phyloP scores from a whole-genome alignment of 106 monocot genomes.

The Phalaenopsis aphrodite region DNA sequence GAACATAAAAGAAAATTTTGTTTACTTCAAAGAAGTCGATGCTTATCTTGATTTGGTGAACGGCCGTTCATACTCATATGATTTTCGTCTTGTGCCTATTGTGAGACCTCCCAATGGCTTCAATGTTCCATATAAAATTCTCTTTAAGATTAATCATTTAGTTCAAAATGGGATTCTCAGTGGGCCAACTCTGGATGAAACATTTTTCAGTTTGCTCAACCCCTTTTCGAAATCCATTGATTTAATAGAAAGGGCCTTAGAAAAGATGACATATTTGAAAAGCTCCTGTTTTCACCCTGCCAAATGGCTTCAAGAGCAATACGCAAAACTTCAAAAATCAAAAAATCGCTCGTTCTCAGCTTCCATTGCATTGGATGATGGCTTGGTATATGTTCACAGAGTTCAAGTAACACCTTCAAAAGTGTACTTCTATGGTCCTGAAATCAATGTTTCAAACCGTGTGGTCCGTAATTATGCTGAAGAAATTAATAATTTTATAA shows the following conservation, averaged over 20 bases:
- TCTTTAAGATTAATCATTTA: constrained; percentile 81
- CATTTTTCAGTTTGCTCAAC: constrained; percentile 37
- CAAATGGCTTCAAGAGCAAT: constrained; percentile 42
- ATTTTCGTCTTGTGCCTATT: constrained; percentile 58
- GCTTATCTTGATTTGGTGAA: constrained; percentile 21
- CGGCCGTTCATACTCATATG: constrained; percentile 38
- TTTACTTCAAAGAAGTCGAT: constrained; percentile 35
- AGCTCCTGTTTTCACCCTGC: constrained; percentile 49
- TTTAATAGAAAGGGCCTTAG: constrained; percentile 57
- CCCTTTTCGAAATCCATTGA: constrained; percentile 20
- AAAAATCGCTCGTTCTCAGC: constrained; percentile 17
- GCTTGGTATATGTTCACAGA: constrained; percentile 77
- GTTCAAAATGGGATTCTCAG: constrained; percentile 83
- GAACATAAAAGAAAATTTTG: constrained; percentile 44
- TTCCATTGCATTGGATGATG: constrained; percentile 38
- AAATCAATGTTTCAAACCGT: constrained; percentile 87
- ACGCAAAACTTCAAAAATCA: constrained; percentile 23
- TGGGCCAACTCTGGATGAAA: constrained; percentile 59
- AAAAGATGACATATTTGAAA: constrained; percentile 52
- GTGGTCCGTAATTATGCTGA: constrained; percentile 50
- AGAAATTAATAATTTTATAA: constrained; percentile 64
- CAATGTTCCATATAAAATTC: constrained; percentile 49
- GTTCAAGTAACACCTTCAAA: constrained; percentile 79
- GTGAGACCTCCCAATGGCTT: constrained; percentile 32
- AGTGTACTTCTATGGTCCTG: constrained; percentile 75